Percentiles rank a stretch among this genome's conserved stretches.
These are phyloP conservation scores for Penicillium canescens DNA, from an alignment of 495 filamentous ascomycete species.

Conservation along the genomic window DNA sequence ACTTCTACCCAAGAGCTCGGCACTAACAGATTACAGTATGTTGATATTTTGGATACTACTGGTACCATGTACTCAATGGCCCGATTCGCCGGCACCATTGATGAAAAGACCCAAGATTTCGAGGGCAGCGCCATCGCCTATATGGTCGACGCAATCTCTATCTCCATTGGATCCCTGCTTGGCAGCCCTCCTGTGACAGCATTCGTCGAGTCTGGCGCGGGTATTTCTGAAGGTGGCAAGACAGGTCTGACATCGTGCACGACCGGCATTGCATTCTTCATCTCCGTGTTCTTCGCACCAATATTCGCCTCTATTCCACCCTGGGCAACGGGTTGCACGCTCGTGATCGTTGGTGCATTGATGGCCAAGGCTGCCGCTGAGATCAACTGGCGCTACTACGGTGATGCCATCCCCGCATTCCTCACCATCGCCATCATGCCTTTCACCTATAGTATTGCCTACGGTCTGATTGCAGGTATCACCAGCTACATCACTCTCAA, in stretches of 20 bases:
- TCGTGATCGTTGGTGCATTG: conserved; percentile 77
- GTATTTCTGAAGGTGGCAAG: conserved; percentile 79
- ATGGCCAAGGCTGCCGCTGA: conserved; percentile 74
- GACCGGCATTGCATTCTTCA: conserved; percentile 79
- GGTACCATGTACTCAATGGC: conserved; percentile 85
- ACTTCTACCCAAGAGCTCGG: neutral
- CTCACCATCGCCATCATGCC: conserved; percentile 80
- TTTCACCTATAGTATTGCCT: conserved; percentile 82
- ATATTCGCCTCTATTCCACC: conserved; percentile 83
- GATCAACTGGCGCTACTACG: conserved; percentile 82
- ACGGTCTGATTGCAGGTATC: conserved; percentile 79
- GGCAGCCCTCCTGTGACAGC: conserved; percentile 77
- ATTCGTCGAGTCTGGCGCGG: conserved; percentile 80
- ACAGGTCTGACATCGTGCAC: conserved; percentile 79
- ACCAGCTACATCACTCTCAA: conserved; percentile 72
- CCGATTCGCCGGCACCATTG: conserved; percentile 70
- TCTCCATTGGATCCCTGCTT: conserved; percentile 75
- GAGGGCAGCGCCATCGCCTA: conserved; percentile 78
- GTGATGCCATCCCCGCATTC: conserved; percentile 78
- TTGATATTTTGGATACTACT: conserved; percentile 78
- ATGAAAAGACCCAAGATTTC: conserved; percentile 73
- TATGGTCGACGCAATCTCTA: conserved; percentile 72
- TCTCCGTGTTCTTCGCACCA: conserved; percentile 82
- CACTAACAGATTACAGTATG: conserved; percentile 54
- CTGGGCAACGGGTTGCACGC: conserved; percentile 81